Conservation (phyloP, 2,329 filamentous ascomycete species). For the Chaetothyriales sp. region DNA sequence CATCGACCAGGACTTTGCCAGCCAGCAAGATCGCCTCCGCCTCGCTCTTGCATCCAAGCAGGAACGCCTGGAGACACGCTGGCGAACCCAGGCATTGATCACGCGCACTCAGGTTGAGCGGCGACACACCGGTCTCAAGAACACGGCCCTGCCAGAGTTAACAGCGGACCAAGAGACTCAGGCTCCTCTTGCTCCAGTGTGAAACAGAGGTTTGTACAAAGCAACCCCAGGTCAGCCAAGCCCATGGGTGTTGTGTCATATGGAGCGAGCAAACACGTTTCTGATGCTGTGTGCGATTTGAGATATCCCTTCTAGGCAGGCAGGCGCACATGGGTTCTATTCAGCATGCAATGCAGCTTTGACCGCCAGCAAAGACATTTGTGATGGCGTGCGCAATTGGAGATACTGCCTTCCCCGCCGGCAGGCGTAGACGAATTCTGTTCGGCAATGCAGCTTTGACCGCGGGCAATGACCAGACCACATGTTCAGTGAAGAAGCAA, state of each 20-base stretch:
- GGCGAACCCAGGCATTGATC: slow-evolving; percentile 32
- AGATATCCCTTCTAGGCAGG: neutral
- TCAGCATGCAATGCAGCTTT: too few relatives aligned
- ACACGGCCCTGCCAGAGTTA: slow-evolving; percentile 26
- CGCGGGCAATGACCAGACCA: too few relatives aligned
- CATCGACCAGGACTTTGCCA: slow-evolving; percentile 20
- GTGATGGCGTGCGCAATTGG: too few relatives aligned
- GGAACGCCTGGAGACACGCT: slow-evolving; percentile 24
- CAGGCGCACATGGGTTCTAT: too few relatives aligned
- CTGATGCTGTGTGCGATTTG: neutral
- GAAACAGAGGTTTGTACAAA: neutral
- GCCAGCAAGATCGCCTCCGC: slow-evolving; percentile 21
- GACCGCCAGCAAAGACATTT: neutral
- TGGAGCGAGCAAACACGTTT: neutral
- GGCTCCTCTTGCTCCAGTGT: neutral
- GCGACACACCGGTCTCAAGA: slow-evolving; percentile 22
- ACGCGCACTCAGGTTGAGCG: slow-evolving; percentile 27
- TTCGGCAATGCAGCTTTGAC: too few relatives aligned
- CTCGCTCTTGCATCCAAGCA: slow-evolving; percentile 25
- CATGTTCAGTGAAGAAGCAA: too few relatives aligned
- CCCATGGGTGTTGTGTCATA: neutral
- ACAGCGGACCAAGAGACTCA: neutral
- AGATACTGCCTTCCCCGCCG: neutral
- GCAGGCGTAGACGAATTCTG: too few relatives aligned
- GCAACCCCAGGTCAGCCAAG: neutral